A percentile compares a stretch with the other conserved stretches of the same genome.
Evolutionary conservation across 768 basidiomycete species (phyloP).

Genomic region (Lenzites betulinus): DNA sequence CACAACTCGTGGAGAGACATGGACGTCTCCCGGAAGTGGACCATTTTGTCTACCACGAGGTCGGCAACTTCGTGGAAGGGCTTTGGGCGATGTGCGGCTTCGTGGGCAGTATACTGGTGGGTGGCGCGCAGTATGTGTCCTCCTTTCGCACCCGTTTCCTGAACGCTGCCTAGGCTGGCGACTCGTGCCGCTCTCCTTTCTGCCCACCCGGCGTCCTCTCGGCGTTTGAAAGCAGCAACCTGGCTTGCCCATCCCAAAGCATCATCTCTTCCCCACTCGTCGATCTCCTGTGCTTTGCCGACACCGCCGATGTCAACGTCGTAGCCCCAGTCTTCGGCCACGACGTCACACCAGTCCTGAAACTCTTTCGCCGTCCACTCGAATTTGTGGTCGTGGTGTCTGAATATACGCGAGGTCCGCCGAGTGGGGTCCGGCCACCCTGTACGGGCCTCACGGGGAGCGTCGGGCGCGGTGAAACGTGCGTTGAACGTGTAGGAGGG

Average conservation of each 20-base stretch:
- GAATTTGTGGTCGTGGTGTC: conserved; percentile 85
- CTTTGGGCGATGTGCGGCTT: conserved; percentile 44
- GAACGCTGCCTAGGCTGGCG: conserved; percentile 19
- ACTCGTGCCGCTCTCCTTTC: conserved; percentile 35
- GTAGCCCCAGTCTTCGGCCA: conserved; percentile 73
- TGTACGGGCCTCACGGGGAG: conserved; percentile 35
- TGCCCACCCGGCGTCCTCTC: conserved; percentile 38
- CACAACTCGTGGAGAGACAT: conserved; percentile 47
- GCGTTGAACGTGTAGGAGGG: conserved; percentile 85
- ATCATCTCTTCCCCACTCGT: conserved; percentile 73
- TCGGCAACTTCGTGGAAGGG: conserved; percentile 50
- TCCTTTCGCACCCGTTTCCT: conserved; percentile 4
- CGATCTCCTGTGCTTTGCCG: conserved; percentile 58
- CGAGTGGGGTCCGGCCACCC: conserved; percentile 76
- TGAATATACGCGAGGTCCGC: conserved; percentile 72
- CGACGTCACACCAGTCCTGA: conserved; percentile 54
- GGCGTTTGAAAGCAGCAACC: conserved; percentile 61
- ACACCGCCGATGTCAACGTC: conserved; percentile 58
- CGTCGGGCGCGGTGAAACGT: conserved; percentile 63
- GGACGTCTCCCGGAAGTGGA: conserved; percentile 49
- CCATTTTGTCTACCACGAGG: conserved; percentile 54
- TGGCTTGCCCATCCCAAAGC: conserved; percentile 66
- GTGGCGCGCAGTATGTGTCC: conserved; percentile 51
- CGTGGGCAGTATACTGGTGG: conserved; percentile 55
- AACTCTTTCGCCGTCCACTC: conserved; percentile 88